A percentile compares a stretch with the other conserved stretches of the same genome.
These are phyloP conservation scores for bread wheat (Triticum aestivum) DNA, from an alignment of 176 grass and related monocot species.

Conservation along the genomic window IWGSC_CS_RefSeq_v2.1 NC_057813.1:204373109-204373608, in stretches of 20 bases:
- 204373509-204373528: slow-evolving; percentile 44
- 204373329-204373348: slow-evolving; percentile 1
- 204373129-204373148: background rate
- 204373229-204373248: background rate
- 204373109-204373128: slow-evolving; percentile 26
- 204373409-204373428: background rate
- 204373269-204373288: background rate
- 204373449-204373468: background rate
- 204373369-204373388: background rate
- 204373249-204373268: background rate
- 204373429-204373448: slow-evolving; percentile 18
- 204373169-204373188: background rate
- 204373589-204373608: background rate
- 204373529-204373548: slow-evolving; percentile 55
- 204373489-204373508: slow-evolving; percentile 32
- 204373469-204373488: slow-evolving; percentile 15
- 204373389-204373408: background rate
- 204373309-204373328: background rate
- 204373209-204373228: background rate
- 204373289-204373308: slow-evolving; percentile 2
- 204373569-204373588: slow-evolving; percentile 26
- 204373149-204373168: background rate
- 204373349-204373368: slow-evolving; percentile 6
- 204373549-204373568: slow-evolving; percentile 47
- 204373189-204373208: background rate